Percentiles rank a stretch among this genome's conserved stretches.
These are phyloP conservation scores for Ceratocystis smalleyi DNA, from an alignment of 2,329 filamentous ascomycete genomes.

Conservation along the genomic window DNA sequence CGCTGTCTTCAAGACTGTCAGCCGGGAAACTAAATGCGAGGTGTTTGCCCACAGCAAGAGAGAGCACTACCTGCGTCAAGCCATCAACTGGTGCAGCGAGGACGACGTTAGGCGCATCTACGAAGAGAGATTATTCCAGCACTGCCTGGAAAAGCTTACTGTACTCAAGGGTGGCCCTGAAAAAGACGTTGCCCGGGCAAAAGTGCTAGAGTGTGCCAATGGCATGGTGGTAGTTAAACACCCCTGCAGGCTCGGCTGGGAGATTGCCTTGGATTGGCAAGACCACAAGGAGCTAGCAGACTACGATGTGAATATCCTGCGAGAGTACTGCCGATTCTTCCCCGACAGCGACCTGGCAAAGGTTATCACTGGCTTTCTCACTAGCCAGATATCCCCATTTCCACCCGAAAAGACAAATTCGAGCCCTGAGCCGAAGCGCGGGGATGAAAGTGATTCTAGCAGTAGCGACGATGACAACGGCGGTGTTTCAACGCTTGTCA, in stretches of 20 bases:
- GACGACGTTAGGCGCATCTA: slow-evolving; percentile 71
- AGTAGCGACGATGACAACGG: slow-evolving; percentile 45
- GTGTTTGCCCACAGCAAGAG: slow-evolving; percentile 60
- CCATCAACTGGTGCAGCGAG: slow-evolving; percentile 82
- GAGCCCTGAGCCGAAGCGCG: slow-evolving; percentile 19
- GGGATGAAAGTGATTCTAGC: slow-evolving; percentile 31
- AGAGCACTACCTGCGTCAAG: slow-evolving; percentile 62
- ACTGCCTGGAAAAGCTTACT: slow-evolving; percentile 63
- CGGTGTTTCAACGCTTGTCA: slow-evolving; percentile 36
- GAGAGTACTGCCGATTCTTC: slow-evolving; percentile 70
- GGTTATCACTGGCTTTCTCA: slow-evolving; percentile 66
- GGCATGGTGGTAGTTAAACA: slow-evolving; percentile 97
- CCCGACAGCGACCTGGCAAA: slow-evolving; percentile 69
- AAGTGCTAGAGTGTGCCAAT: slow-evolving; percentile 60
- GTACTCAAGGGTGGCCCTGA: slow-evolving; percentile 46
- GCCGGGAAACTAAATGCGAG: slow-evolving; percentile 72
- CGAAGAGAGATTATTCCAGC: slow-evolving; percentile 76
- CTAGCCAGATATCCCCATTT: slow-evolving; percentile 72
- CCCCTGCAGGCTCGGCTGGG: slow-evolving; percentile 79
- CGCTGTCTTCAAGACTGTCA: slow-evolving; percentile 69
- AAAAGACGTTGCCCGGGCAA: slow-evolving; percentile 55
- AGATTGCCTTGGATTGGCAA: slow-evolving; percentile 76
- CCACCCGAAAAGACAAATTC: slow-evolving; percentile 28
- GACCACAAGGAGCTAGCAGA: slow-evolving; percentile 60
- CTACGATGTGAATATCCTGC: slow-evolving; percentile 62